These are phyloP conservation scores for Lachancea kluyveri DNA, from an alignment of 805 yeast species.

Conservation along the genomic window DNA sequence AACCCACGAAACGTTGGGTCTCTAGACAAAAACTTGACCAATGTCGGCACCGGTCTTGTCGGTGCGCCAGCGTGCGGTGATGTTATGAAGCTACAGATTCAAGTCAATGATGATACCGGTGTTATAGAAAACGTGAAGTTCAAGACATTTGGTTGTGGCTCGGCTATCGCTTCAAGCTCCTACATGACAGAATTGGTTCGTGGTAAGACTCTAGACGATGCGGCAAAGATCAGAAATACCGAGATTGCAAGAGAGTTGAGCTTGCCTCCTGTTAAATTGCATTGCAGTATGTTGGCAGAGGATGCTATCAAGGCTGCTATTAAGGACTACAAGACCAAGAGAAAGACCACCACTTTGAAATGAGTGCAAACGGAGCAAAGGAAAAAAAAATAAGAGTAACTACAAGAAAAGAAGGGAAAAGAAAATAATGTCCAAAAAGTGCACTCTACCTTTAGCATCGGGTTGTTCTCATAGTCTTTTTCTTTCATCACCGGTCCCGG, in stretches of 20 bases:
- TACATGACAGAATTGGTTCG: conserved; percentile 93
- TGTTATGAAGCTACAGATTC: conserved; percentile 94
- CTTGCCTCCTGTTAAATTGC: conserved; percentile 94
- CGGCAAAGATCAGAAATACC: conserved; percentile 86
- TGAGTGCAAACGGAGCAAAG: too few species aligned
- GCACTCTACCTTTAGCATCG: too few species aligned
- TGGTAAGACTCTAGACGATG: conserved; percentile 92
- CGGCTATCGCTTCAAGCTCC: conserved; percentile 94
- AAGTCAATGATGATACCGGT: conserved; percentile 87
- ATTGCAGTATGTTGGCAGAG: conserved; percentile 98
- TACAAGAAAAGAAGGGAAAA: too few species aligned
- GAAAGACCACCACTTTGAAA: conserved; percentile 30
- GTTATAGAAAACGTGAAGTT: conserved; percentile 91
- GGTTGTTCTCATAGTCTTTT: too few species aligned
- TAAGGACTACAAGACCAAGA: conserved; percentile 87
- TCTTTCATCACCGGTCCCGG: too few species aligned
- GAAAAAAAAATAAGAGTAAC: too few species aligned
- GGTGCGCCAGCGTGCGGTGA: conserved; percentile 99
- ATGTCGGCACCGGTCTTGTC: conserved; percentile 94
- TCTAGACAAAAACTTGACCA: conserved; percentile 63
- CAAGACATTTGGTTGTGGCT: conserved; percentile 99
- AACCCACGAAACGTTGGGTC: conserved; percentile 97
- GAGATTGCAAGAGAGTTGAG: conserved; percentile 91
- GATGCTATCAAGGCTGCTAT: conserved; percentile 98
- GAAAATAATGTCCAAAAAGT: too few species aligned